Evolutionary conservation across 2,329 filamentous ascomycete species (phyloP).

Genomic region (Fusarium guadeloupense): DNA sequence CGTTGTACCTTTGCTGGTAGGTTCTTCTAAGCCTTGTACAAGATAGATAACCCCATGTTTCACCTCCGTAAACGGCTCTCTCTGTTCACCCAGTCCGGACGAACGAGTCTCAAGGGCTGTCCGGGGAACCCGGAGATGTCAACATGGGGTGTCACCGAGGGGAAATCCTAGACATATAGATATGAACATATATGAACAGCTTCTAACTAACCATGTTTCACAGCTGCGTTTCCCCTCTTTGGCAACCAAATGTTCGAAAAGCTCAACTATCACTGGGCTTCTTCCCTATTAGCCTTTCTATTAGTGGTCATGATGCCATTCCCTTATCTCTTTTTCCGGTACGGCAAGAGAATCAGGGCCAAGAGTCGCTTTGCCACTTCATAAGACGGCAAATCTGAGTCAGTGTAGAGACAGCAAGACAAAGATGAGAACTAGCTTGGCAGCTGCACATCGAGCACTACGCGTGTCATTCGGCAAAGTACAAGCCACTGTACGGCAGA

Average conservation of each 20-base stretch:
- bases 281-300: slow-evolving; percentile 68
- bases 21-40: slow-evolving; percentile 30
- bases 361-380: slow-evolving; percentile 63
- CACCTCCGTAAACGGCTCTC: slow-evolving; percentile 17
- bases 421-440: neutral
- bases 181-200: neutral
- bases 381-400: slow-evolving; percentile 11
- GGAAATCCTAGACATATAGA: neutral
- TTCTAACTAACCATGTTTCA: slow-evolving; percentile 5
- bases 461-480: too few relatives aligned
- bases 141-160: neutral
- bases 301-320: slow-evolving; percentile 71
- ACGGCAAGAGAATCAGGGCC: slow-evolving; percentile 65
- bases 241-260: slow-evolving; percentile 76
- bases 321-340: slow-evolving; percentile 69
- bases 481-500: slow-evolving; percentile 4
- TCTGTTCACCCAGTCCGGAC: slow-evolving; percentile 1
- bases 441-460: neutral
- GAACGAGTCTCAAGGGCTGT: neutral
- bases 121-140: neutral
- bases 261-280: slow-evolving; percentile 77
- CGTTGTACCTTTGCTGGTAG: slow-evolving; percentile 77
- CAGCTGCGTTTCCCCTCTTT: slow-evolving; percentile 80
- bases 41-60: neutral
- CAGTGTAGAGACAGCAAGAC: too few relatives aligned